A percentile compares a stretch with the other conserved stretches of the same genome.
phyloP scores from a whole-genome alignment of 148 eudicot species.

The Talinum fruticosum region DNA sequence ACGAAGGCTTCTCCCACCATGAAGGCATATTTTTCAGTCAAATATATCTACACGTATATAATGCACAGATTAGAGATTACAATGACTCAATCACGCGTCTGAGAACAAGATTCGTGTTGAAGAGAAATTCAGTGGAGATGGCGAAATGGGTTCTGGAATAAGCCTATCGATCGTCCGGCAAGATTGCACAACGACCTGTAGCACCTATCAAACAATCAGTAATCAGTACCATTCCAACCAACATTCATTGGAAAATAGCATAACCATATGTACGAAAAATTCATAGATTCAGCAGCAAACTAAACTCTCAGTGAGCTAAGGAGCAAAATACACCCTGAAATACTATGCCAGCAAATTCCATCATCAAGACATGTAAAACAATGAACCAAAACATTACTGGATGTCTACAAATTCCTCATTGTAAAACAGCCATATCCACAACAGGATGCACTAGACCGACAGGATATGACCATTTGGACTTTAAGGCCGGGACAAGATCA shows the following conservation, averaged over 20 bases:
- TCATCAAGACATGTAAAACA: neutral
- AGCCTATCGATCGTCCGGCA: neutral
- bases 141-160: constrained; percentile 1
- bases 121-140: neutral
- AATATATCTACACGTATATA: neutral
- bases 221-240: neutral
- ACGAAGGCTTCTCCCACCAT: constrained; percentile 85
- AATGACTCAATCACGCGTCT: neutral
- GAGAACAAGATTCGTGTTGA: constrained; percentile 2
- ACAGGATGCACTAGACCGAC: neutral
- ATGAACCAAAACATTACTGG: neutral
- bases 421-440: neutral
- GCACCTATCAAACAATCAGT: neutral
- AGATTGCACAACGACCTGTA: constrained; percentile 9
- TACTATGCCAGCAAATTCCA: neutral
- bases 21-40: constrained; percentile 55
- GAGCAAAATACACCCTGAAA: neutral
- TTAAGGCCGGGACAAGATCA: neutral
- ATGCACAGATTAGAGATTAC: neutral
- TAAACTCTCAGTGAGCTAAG: neutral
- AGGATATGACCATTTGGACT: neutral
- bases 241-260: neutral
- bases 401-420: neutral
- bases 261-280: neutral
- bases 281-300: neutral